Evolutionary conservation across 352 stramenopile species (phyloP), one percentile per base, ranked within the genome.

Genomic region (Pythium chondricola): DNA sequence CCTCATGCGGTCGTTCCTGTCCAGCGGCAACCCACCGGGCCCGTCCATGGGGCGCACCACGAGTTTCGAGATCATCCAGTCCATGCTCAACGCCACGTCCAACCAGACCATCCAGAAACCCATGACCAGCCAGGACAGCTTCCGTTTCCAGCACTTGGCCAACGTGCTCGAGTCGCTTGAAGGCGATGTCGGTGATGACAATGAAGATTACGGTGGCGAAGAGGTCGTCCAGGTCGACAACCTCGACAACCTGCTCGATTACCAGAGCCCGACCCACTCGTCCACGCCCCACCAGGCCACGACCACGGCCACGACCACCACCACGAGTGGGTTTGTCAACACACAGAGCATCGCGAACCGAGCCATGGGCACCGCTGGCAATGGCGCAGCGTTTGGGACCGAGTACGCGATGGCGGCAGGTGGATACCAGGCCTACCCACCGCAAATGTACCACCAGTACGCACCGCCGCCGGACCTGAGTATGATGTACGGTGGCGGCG

Each of bases 61-160:
- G 29, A 93, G 81, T 51, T 93, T 93, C 30, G 81, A 93, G 56
- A 88, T 93, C 46, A 89, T 93, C 41, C 81, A 93, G 58, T 79
- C 78, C 22, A 93, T 93, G 71, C 71, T 93, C 24, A 93, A 89
- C 43, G 78, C 81, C 14, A 90, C 73, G 18, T 88, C 76, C 29
- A 93, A 93, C 55, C 70, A 86, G 42, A 78, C 72, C 16, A 89
- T 93, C 48, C 81, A 93, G 43, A 89, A 88, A 48, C 81, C 81
- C 37, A 93, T 93, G 81, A 89, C 74, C 16, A 89, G 76, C 48
- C 81, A 93, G 40, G 81, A 93, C 46, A 89, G 76, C 42, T 93
- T 93, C 60, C 74, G 81, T 16, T 93, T 93, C 53, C 81, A 93
- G 58, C 80, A 88, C 53, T 44, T 93, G 11, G 81, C 78, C 13